A percentile compares a stretch with the other conserved stretches of the same genome.
phyloP scores from a whole-genome alignment of 2,329 filamentous ascomycete genomes.

The Colletotrichum tropicale region DNA sequence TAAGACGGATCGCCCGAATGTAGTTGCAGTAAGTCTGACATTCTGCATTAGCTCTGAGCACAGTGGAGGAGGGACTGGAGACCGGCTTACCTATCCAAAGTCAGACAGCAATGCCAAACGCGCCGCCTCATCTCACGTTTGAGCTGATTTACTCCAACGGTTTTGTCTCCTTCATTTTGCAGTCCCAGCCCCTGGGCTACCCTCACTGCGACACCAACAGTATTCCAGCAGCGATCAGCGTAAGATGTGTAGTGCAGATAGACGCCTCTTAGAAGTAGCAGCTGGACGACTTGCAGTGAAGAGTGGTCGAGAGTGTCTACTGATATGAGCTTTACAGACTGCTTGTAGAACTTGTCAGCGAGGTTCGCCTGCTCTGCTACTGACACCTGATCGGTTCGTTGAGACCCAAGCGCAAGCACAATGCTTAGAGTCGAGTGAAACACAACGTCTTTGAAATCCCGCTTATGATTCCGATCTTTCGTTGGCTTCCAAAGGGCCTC shows the following conservation, averaged over 20 bases:
- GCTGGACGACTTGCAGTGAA: conserved; percentile 29
- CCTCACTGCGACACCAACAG: conserved; percentile 31
- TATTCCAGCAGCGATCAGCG: conserved; percentile 33
- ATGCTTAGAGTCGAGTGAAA: conserved; percentile 32
- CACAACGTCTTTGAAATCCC: conserved; percentile 6
- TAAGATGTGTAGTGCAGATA: conserved; percentile 32
- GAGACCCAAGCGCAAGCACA: conserved; percentile 31
- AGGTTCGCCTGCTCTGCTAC: neutral
- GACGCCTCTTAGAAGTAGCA: conserved; percentile 29
- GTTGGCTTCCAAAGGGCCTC: conserved; percentile 4
- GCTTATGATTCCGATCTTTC: neutral
- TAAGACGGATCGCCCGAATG: conserved; percentile 30
- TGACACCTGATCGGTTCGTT: conserved; percentile 21
- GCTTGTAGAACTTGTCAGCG: conserved; percentile 29
- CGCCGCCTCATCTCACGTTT: conserved; percentile 31
- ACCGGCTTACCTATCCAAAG: conserved; percentile 28
- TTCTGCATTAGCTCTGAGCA: neutral
- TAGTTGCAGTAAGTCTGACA: conserved; percentile 26
- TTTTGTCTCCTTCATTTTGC: conserved; percentile 15
- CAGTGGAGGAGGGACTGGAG: rapidly evolving
- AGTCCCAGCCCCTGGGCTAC: conserved; percentile 32
- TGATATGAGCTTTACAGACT: conserved; percentile 27
- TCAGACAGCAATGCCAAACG: conserved; percentile 33
- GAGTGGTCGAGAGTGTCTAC: conserved; percentile 29
- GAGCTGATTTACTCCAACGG: conserved; percentile 20